phyloP scores from a whole-genome alignment of 768 basidiomycete genomes.

The Suillus fuscotomentosus region DNA sequence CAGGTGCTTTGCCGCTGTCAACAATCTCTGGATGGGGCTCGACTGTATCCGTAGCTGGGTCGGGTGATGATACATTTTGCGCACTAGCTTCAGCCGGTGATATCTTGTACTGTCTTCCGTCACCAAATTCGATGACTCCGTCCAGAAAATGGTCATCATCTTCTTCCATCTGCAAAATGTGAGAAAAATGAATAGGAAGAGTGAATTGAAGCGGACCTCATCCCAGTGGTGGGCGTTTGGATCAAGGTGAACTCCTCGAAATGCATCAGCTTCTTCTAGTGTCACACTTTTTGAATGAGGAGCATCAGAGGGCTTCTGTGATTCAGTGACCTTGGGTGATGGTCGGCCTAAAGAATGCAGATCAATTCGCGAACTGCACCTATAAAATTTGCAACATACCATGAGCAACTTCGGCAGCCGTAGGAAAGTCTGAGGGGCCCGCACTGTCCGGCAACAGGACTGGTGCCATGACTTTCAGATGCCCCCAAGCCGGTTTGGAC shows the following conservation, averaged over 20 bases:
- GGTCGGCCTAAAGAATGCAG: background rate
- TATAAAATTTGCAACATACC: conserved; percentile 45
- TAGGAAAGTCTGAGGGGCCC: conserved; percentile 80
- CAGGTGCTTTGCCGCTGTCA: conserved; percentile 15
- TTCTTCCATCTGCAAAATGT: conserved; percentile 69
- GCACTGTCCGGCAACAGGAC: conserved; percentile 41
- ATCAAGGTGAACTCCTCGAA: conserved; percentile 90
- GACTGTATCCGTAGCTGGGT: conserved; percentile 10
- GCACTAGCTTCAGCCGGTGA: conserved; percentile 41
- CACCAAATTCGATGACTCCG: conserved; percentile 92
- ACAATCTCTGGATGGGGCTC: conserved; percentile 12
- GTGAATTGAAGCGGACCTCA: conserved; percentile 60
- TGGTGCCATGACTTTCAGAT: conserved; percentile 40
- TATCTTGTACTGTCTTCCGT: conserved; percentile 89
- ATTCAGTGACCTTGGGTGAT: conserved; percentile 23
- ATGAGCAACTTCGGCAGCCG: conserved; percentile 92
- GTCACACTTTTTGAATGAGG: conserved; percentile 55
- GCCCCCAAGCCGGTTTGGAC: conserved; percentile 72
- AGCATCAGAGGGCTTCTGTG: conserved; percentile 53
- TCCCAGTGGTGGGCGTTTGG: conserved; percentile 98
- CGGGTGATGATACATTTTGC: background rate
- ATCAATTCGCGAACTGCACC: conserved; percentile 4
- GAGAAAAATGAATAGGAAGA: conserved; percentile 5
- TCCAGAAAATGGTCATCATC: conserved; percentile 90
- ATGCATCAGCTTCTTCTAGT: conserved; percentile 86